Evolutionary conservation across 352 stramenopile genomes (phyloP).

Genomic region (Blastocystis hominis): DNA sequence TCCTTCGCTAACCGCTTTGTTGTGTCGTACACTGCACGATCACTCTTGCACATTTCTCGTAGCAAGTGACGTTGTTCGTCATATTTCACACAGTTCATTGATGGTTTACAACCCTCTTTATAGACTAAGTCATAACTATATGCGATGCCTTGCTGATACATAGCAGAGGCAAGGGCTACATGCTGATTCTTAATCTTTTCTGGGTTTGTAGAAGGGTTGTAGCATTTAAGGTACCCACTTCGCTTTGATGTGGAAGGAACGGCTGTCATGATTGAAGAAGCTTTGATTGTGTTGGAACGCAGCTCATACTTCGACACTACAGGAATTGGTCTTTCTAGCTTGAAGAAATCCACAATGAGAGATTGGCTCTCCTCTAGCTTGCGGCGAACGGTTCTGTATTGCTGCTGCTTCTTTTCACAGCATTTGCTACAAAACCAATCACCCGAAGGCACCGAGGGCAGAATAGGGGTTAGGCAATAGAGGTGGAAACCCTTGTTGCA

Average conservation of each 20-base stretch:
- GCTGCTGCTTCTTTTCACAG: conserved; percentile 30
- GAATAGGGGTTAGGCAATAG: conserved; percentile 55
- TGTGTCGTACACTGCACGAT: not conserved
- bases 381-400: conserved; percentile 2
- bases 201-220: conserved; percentile 16
- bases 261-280: not conserved
- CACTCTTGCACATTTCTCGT: conserved; percentile 29
- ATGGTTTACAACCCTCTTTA: not conserved
- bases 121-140: conserved; percentile 45
- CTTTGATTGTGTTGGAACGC: not conserved
- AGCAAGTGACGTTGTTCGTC: conserved; percentile 44
- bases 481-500: conserved; percentile 55
- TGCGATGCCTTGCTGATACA: conserved; percentile 7
- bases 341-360: conserved; percentile 53
- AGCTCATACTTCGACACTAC: conserved; percentile 12
- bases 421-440: conserved; percentile 42
- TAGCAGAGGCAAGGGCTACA: conserved; percentile 26
- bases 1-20: not conserved
- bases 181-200: conserved; percentile 45
- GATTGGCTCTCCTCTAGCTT: conserved; percentile 25
- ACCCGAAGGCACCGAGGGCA: conserved; percentile 39
- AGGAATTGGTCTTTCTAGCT: conserved; percentile 36
- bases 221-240: not conserved
- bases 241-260: not conserved
- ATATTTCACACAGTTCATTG: conserved; percentile 13